These are phyloP conservation scores for Pleurostoma richardsiae DNA, from an alignment of 2,329 filamentous ascomycete genomes.

Conservation along the genomic window DNA sequence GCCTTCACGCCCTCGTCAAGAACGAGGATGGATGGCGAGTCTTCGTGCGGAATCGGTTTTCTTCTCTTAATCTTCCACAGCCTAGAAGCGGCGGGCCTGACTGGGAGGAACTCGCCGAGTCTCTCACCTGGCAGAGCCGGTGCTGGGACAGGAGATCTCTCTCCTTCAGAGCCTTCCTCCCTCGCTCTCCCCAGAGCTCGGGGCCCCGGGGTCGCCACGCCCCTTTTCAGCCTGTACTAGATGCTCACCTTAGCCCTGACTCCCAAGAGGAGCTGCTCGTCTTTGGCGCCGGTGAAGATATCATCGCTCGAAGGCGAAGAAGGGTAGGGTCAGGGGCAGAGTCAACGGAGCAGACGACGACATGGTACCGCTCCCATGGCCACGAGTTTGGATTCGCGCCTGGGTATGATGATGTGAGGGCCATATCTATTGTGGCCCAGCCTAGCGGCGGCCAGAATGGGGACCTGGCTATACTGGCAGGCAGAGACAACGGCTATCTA, in stretches of 20 bases:
- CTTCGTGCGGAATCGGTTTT: slow-evolving; percentile 41
- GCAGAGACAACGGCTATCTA: slow-evolving; percentile 45
- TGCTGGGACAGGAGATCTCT: slow-evolving; percentile 46
- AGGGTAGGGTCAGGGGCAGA: slow-evolving; percentile 10
- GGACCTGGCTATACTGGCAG: slow-evolving; percentile 33
- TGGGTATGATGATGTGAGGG: slow-evolving; percentile 45
- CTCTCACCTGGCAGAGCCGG: slow-evolving; percentile 43
- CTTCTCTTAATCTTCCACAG: slow-evolving; percentile 28
- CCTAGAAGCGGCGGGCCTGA: slow-evolving; percentile 8
- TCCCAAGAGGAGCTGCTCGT: slow-evolving; percentile 40
- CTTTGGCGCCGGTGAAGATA: slow-evolving; percentile 46
- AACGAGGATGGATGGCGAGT: slow-evolving; percentile 40
- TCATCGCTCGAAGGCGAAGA: slow-evolving; percentile 35
- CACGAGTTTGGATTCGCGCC: slow-evolving; percentile 28
- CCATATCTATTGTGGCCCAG: slow-evolving; percentile 36
- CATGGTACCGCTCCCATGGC: slow-evolving; percentile 35
- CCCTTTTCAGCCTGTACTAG: slow-evolving; percentile 41
- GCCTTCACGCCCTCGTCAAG: slow-evolving; percentile 30
- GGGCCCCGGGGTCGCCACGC: slow-evolving; percentile 24
- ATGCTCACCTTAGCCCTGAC: slow-evolving; percentile 31
- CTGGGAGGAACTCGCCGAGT: slow-evolving; percentile 36
- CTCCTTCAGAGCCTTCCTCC: slow-evolving; percentile 27
- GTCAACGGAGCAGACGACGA: slow-evolving; percentile 7
- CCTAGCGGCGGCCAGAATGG: slow-evolving; percentile 9
- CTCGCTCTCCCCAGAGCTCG: slow-evolving; percentile 12